Evolutionary conservation across 495 filamentous ascomycete species (phyloP), one percentile per base, ranked within the genome.

Genomic region (Staphylotrichum longicolle): DNA sequence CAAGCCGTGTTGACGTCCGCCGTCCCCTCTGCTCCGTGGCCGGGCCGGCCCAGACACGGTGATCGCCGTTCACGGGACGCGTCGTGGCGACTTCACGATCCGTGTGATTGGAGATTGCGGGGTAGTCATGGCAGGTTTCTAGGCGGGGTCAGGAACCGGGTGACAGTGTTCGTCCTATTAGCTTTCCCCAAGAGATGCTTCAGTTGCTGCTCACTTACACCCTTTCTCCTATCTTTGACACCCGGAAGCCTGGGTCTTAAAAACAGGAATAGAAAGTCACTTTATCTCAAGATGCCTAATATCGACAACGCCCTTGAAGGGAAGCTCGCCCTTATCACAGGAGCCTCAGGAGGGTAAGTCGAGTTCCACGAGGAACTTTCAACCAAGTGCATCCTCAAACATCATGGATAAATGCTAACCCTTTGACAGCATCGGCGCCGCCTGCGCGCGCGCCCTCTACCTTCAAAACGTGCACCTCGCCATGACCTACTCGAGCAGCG

Each of bases 291-390:
- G 0, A 73, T 73, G 71, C 30, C 68, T 2, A 50, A 42, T 47
- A 57, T 74, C 32, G 71, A 82, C 62, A 86, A 86, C 66, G 76
- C 81, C 39, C 75, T 87, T 57, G 72, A 67, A 20, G 85, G 84
- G 63, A 81, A 82, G 48, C 75, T 88, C 15, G 85, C 83, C 60
- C 79, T 88, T 5, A 80, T 88, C 61, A 88, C 85, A 4, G 85
- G 85, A 27, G 85, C 85, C 63, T 87, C 85, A 35, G 85, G 85
- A 70, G 85, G 85, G 85, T 86, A 79, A 64, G 74, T 60, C 3
- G 20, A 27, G 20, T 27, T 27, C 20, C 20, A 27, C 20, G 20
- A 27, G 20, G 20, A 27, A 27, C 20, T 27, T 27, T 27, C 20
- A 27, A 27, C 20, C 20, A 27, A 27, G 1, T 27, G 20, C 20